A percentile compares a stretch with the other conserved stretches of the same genome.
Evolutionary conservation across 2,329 filamentous ascomycete genomes (phyloP).

Genomic region (Penicillium sp.): DNA sequence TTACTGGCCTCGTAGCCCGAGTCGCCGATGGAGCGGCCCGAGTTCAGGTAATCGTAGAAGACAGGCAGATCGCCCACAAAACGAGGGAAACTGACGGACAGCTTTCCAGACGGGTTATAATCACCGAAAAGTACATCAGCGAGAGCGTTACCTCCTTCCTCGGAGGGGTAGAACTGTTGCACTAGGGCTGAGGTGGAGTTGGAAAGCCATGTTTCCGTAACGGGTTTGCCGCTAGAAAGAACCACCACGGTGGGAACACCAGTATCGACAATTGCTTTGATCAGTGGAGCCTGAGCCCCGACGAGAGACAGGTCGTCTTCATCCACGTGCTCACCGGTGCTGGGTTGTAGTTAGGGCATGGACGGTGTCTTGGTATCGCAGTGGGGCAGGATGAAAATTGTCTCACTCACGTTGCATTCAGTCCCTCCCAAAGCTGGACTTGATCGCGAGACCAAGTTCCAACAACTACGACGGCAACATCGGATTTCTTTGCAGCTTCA

Average conservation of each 20-base stretch:
- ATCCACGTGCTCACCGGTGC: conserved; percentile 71
- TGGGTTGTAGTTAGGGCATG: conserved; percentile 7
- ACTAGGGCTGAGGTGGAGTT: conserved; percentile 63
- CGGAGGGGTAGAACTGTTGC: conserved; percentile 73
- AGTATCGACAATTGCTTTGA: conserved; percentile 65
- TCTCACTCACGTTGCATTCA: conserved; percentile 61
- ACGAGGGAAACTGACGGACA: conserved; percentile 65
- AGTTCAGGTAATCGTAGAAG: conserved; percentile 72
- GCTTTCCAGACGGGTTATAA: conserved; percentile 64
- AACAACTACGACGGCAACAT: conserved; percentile 70
- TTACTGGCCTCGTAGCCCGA: conserved; percentile 56
- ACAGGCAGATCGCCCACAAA: conserved; percentile 66
- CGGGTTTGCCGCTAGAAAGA: conserved; percentile 67
- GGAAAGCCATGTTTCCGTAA: conserved; percentile 72
- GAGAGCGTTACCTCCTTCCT: conserved; percentile 65
- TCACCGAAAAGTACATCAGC: conserved; percentile 66
- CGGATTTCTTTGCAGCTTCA: conserved; percentile 62
- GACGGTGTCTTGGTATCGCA: neutral
- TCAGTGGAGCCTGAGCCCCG: conserved; percentile 66
- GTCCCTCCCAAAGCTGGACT: conserved; percentile 64
- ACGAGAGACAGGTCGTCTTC: conserved; percentile 63
- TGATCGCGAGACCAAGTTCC: conserved; percentile 76
- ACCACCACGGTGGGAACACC: conserved; percentile 67
- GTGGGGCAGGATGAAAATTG: neutral
- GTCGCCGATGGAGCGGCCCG: conserved; percentile 55